Evolutionary conservation across 2,329 filamentous ascomycete species (phyloP), one percentile per base, ranked within the genome.

Genomic region (Penicillium sp.): DNA sequence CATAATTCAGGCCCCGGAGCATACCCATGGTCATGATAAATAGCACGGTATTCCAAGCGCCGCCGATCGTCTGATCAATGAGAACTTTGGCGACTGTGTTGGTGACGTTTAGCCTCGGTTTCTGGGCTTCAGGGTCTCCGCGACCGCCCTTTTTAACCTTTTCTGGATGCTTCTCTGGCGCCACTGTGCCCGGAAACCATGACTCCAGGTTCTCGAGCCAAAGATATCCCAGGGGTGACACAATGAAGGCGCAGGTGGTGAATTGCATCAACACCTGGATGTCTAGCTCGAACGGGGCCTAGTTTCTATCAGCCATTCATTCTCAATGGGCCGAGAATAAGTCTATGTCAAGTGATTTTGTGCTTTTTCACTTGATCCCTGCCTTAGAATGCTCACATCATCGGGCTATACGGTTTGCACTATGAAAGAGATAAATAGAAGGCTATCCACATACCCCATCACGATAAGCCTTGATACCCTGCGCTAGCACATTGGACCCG

Each of bases 41-140:
- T 44, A 78, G 66, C 26, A 75, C 63, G 1, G 76, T 82, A 59
- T 81, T 83, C 58, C 78, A 62, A 1, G 75, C 67, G 0, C 76
- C 78, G 23, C 78, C 79, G 18, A 82, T 42, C 0, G 76, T 76
- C 58, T 83, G 79, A 52, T 84, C 80, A 28, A 82, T 69, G 10
- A 74, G 48, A 48, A 83, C 76, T 56, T 84, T 84, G 52, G 73
- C 73, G 26, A 75, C 45, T 3, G 61, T 65, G 50, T 68, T 68
- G 39, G 51, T 59, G 14, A 64, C 48, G 37, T 66, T 62, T n/a
- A 63, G 51, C 40, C 46, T 47, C 10, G 56, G 49, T 29, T 58
- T 55, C 14, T 44, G 40, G 26, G 24, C 14, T 8, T 24, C 13
- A 11, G 35, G 2, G 13, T 18, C 28, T 56, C 35, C 1, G 16